Evolutionary conservation across 1,284 basidiomycete species (phyloP).

Genomic region (Fomitopsis palustris): DNA sequence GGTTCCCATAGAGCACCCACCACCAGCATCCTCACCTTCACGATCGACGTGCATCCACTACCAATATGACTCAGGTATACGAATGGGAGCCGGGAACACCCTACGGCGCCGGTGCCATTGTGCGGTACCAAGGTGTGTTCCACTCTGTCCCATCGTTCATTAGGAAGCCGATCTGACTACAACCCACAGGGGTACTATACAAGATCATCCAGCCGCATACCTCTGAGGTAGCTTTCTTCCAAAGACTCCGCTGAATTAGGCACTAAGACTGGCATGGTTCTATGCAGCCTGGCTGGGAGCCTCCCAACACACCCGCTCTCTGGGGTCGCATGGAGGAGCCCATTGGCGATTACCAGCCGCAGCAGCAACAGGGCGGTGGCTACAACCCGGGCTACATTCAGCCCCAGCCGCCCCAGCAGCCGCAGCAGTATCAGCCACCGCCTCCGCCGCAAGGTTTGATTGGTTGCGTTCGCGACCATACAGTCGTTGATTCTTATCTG

Average conservation of each 20-base stretch:
- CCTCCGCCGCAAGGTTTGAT: conserved; percentile 2
- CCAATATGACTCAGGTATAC: conserved; percentile 12
- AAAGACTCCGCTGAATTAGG: not conserved
- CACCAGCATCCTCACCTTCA: not conserved
- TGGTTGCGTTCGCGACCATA: not conserved
- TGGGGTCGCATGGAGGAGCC: conserved; percentile 53
- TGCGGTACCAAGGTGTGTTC: conserved; percentile 51
- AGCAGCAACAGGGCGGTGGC: conserved; percentile 6
- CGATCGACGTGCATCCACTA: not conserved
- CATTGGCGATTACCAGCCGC: conserved; percentile 14
- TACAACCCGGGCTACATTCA: conserved; percentile 15
- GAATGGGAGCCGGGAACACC: conserved; percentile 62
- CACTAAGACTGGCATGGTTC: not conserved
- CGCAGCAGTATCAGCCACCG: conserved; percentile 26
- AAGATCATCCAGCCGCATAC: conserved; percentile 68
- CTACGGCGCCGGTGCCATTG: conserved; percentile 55
- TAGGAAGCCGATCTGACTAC: not conserved
- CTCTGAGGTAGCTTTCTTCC: conserved; percentile 47
- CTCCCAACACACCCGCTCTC: conserved; percentile 56
- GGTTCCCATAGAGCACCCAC: not conserved
- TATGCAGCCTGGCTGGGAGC: conserved; percentile 59
- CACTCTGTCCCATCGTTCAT: not conserved
- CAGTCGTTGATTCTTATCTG: not conserved
- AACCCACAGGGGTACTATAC: conserved; percentile 49
- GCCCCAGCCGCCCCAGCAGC: conserved; percentile 13